Evolutionary conservation across 495 filamentous ascomycete genomes (phyloP), one percentile per base, ranked within the genome.

Genomic region (Paragyromitra xinjiangensis): DNA sequence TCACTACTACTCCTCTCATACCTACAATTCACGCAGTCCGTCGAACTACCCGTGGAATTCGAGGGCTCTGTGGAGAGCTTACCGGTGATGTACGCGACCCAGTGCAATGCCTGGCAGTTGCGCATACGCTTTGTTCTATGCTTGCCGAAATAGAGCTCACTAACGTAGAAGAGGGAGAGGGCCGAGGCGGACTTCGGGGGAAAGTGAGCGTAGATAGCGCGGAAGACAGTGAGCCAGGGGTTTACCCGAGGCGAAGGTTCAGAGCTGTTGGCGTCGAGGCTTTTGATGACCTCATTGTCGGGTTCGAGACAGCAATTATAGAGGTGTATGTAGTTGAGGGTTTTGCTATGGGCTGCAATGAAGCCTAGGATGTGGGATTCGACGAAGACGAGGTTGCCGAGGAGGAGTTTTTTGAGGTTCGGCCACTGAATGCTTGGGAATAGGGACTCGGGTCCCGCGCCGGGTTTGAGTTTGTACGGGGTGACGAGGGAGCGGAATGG

Each of bases 311-410:
- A 62, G 22, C 74, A 77, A 2, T 34, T 65, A 1, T 16, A 29
- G 42, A 77, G 61, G 4, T 24, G 11, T 42, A 77, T 51, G 29
- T 44, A 24, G 26, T 34, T 56, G 44, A 77, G 74, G 8, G 61
- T 42, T 58, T 12, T 63, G 3, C 24, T 26, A 44, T 77, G 74
- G 4, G 61, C 24, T 37, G 34, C 5, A 39, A 77, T 72, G 26
- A 77, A 77, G 3, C 50, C 22, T 19, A 77, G 59, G 22, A 77
- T 56, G n/a, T 77, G 69, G 2, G 74, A 66, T 19, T 73, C 69
- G 16, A 26, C 12, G 22, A 77, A 77, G 29, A 77, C 42, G 50
- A 73, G 26, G 40, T 73, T 61, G 12, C 34, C 45, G 14, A 77
- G 74, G 14, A 48, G 37, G 29, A 77, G 74, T 19, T 48, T 59